These are phyloP conservation scores for Mycena amicta DNA, from an alignment of 768 basidiomycete genomes.

Conservation along the genomic window DNA sequence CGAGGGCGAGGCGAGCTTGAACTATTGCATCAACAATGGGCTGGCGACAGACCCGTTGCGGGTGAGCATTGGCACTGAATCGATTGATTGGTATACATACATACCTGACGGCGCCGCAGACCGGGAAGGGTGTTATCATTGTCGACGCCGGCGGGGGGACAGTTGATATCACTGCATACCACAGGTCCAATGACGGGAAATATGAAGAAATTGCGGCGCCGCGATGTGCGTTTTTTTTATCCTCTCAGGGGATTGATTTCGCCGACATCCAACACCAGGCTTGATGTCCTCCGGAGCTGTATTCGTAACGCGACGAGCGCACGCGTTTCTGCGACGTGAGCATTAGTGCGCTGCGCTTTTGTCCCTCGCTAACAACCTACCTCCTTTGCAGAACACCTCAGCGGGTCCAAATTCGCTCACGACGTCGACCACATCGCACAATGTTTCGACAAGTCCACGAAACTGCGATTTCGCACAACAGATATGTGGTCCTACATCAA, in stretches of 20 bases:
- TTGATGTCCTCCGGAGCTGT: conserved; percentile 43
- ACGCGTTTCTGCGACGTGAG: conserved; percentile 43
- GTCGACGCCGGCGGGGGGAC: conserved; percentile 63
- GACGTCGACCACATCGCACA: conserved; percentile 44
- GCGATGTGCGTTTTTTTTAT: conserved; percentile 41
- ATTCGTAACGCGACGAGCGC: conserved; percentile 51
- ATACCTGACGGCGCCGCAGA: conserved; percentile 22
- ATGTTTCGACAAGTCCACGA: conserved; percentile 50
- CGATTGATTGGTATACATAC: conserved; percentile 1
- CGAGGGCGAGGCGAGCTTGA: conserved; percentile 57
- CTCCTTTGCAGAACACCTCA: conserved; percentile 38
- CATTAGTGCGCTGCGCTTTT: neutral
- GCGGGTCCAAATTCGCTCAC: conserved; percentile 40
- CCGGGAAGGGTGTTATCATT: conserved; percentile 40
- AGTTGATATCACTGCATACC: conserved; percentile 60
- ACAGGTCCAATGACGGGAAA: conserved; percentile 31
- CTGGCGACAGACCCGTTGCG: conserved; percentile 32
- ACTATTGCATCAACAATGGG: conserved; percentile 50
- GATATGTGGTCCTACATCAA: conserved; percentile 45
- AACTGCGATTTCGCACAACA: conserved; percentile 42
- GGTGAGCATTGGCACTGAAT: conserved; percentile 14
- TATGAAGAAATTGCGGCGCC: conserved; percentile 54
- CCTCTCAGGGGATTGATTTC: no score
- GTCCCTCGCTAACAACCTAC: neutral
- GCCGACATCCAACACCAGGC: no score